These are phyloP conservation scores for Filobasidium floriforme DNA, from an alignment of 768 basidiomycete species.

Conservation along the genomic window DNA sequence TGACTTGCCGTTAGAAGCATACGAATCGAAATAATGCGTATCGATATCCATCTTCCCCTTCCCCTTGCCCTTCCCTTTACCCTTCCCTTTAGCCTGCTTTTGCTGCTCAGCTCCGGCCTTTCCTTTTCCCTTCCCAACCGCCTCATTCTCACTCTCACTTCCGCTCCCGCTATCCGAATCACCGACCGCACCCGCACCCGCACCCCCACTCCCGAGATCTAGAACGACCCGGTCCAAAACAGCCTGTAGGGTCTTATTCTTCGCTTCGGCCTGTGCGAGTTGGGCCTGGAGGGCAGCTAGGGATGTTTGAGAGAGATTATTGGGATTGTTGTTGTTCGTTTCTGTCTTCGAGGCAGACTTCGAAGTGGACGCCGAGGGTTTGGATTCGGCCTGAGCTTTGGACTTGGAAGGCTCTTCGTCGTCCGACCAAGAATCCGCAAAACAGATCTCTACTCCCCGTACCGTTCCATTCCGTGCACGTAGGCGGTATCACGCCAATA, in stretches of 20 bases:
- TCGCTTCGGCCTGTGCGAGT: neutral
- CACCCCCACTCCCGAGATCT: slow-evolving; percentile 6
- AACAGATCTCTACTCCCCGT: slow-evolving; percentile 54
- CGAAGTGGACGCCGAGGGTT: neutral
- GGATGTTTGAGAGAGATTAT: neutral
- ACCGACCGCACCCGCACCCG: neutral
- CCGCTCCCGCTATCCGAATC: neutral
- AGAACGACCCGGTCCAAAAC: slow-evolving; percentile 9
- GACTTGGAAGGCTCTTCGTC: slow-evolving; percentile 57
- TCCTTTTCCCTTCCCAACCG: slow-evolving; percentile 15
- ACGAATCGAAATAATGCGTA: slow-evolving; percentile 86
- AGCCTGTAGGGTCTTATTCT: neutral
- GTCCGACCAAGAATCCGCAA: slow-evolving; percentile 57
- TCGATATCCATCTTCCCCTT: slow-evolving; percentile 64
- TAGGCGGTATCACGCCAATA: too few relatives aligned
- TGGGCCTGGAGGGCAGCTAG: neutral
- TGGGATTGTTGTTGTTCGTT: neutral
- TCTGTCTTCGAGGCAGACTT: neutral
- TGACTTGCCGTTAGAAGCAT: slow-evolving; percentile 69
- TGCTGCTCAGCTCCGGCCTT: slow-evolving; percentile 25
- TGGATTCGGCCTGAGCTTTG: slow-evolving; percentile 31
- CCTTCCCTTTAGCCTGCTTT: slow-evolving; percentile 17
- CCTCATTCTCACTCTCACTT: slow-evolving; percentile 1
- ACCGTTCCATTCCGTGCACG: too few relatives aligned
- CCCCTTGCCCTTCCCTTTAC: slow-evolving; percentile 19